Percentiles rank a stretch among this genome's conserved stretches.
Evolutionary conservation across 2,329 filamentous ascomycete species (phyloP).

Genomic region (Trichoderma sp.): DNA sequence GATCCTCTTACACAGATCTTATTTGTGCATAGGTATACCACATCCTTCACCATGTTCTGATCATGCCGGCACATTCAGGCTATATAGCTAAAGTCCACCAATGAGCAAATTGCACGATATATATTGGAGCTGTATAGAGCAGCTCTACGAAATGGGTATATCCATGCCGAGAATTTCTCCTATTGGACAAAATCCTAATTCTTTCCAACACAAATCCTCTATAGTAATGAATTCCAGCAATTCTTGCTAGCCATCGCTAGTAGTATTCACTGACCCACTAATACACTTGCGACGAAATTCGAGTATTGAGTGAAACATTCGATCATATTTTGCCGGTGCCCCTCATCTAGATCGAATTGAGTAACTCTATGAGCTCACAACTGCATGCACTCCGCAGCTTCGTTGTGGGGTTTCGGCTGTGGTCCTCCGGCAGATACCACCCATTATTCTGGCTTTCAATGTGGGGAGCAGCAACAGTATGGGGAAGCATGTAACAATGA

Average conservation of each 20-base stretch:
- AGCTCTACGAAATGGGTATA: background rate
- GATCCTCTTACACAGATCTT: background rate
- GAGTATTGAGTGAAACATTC: background rate
- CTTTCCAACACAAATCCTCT: background rate
- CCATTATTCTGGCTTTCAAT: background rate
- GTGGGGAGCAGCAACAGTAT: slow-evolving; percentile 4
- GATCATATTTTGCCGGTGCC: slow-evolving; percentile 16
- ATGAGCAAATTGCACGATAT: background rate
- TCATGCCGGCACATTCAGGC: background rate
- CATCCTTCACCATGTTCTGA: background rate
- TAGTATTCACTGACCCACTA: background rate
- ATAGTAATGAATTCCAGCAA: background rate
- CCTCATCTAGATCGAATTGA: slow-evolving; percentile 5
- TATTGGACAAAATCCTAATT: background rate
- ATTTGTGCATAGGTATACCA: background rate
- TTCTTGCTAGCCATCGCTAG: background rate
- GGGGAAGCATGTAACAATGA: slow-evolving; percentile 3
- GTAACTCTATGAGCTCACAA: background rate
- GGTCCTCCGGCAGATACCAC: slow-evolving; percentile 4
- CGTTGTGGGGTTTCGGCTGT: slow-evolving; percentile 16
- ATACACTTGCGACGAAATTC: background rate
- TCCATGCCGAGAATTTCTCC: background rate
- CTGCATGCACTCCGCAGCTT: background rate
- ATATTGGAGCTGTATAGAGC: background rate
- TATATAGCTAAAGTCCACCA: background rate